Evolutionary conservation across 202 grass and related monocot genomes (phyloP).

Genomic region (Musa balbisiana): DNA sequence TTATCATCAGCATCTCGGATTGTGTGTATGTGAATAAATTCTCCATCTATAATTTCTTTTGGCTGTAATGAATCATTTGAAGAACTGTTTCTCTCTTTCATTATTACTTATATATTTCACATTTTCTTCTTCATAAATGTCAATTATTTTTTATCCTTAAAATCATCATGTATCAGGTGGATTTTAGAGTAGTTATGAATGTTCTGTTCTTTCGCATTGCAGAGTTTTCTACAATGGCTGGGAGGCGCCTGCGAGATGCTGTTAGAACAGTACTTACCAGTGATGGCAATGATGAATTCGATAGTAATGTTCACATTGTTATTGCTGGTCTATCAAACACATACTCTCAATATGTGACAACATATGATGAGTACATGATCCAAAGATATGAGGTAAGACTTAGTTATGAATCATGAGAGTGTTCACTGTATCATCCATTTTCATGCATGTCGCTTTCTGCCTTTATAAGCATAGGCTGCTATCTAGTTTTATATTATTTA

Average conservation of each 20-base stretch:
- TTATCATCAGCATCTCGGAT: neutral
- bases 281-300: constrained; percentile 47
- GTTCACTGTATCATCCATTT: neutral
- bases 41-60: neutral
- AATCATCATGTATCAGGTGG: neutral
- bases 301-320: constrained; percentile 63
- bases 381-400: constrained; percentile 90
- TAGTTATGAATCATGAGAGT: neutral
- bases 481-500: neutral
- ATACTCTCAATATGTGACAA: constrained; percentile 93
- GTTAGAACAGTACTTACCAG: constrained; percentile 57
- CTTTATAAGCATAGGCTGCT: neutral
- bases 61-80: neutral
- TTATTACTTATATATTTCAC: neutral
- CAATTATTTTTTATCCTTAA: neutral
- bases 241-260: constrained; percentile 74
- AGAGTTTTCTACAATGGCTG: constrained; percentile 98
- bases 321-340: constrained; percentile 88
- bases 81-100: neutral
- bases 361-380: constrained; percentile 87
- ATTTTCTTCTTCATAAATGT: neutral
- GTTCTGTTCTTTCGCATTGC: constrained; percentile 6
- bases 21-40: neutral
- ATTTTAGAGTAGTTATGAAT: neutral
- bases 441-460: neutral